A percentile compares a stretch with the other conserved stretches of the same genome.
These are phyloP conservation scores for Pythium scleroteichum DNA, from an alignment of 352 stramenopile species.

Conservation along the genomic window DNA sequence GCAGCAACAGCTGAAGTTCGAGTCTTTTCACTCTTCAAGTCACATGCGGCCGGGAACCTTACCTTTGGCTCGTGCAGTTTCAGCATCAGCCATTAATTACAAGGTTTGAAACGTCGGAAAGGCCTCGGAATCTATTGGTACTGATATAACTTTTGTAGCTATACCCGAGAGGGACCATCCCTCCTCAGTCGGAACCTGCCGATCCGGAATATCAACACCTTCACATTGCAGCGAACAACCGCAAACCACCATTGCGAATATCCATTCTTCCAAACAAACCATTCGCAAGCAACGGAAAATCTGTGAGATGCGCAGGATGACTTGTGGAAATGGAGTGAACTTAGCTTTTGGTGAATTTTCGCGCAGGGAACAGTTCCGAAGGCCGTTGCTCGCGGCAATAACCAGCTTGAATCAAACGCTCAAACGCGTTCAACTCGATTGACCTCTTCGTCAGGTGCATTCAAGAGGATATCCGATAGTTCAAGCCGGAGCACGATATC, in stretches of 20 bases:
- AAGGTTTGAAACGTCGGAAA: slow-evolving; percentile 12
- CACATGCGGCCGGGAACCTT: slow-evolving; percentile 6
- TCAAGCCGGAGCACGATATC: background rate
- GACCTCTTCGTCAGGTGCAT: too few relatives aligned
- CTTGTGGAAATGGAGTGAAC: too few relatives aligned
- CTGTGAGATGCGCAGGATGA: background rate
- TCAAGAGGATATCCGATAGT: background rate
- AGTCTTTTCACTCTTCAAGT: slow-evolving; percentile 17
- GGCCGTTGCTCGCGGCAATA: background rate
- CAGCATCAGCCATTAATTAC: slow-evolving; percentile 1
- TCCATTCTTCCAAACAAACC: slow-evolving; percentile 20
- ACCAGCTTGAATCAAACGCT: slow-evolving; percentile 1
- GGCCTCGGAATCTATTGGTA: background rate
- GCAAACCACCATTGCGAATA: slow-evolving; percentile 21
- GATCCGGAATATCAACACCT: slow-evolving; percentile 64
- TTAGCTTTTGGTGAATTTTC: too few relatives aligned
- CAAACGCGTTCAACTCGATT: background rate
- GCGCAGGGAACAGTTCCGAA: background rate
- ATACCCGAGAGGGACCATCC: slow-evolving; percentile 48
- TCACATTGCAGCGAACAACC: slow-evolving; percentile 26
- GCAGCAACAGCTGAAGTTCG: slow-evolving; percentile 14
- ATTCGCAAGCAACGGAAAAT: background rate
- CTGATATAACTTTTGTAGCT: slow-evolving; percentile 24
- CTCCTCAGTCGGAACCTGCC: slow-evolving; percentile 35
- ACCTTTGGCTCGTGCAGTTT: slow-evolving; percentile 6